These are phyloP conservation scores for Phenoliferia sp. DNA, from an alignment of 1,284 basidiomycete genomes.

Conservation along the genomic window DNA sequence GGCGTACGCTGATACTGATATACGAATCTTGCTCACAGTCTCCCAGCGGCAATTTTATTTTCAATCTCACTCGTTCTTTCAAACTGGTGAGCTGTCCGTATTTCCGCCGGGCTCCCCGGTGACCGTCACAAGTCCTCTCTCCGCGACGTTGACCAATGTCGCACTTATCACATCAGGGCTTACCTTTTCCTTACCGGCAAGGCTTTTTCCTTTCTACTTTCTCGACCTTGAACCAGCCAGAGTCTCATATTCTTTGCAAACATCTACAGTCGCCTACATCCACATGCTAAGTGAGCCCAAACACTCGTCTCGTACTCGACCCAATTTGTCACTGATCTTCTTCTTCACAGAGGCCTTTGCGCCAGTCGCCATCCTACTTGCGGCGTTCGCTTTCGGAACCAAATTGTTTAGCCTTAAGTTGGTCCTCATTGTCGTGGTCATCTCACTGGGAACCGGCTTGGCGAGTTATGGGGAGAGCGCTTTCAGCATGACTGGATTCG, in stretches of 20 bases:
- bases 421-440: constrained; percentile 19
- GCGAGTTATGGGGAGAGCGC: constrained; percentile 68
- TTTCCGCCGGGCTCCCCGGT: too few species aligned
- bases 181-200: neutral
- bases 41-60: constrained; percentile 90
- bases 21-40: constrained; percentile 66
- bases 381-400: constrained; percentile 84
- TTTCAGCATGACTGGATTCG: constrained; percentile 61
- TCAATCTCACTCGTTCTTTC: constrained; percentile 84
- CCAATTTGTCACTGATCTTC: constrained; percentile 20
- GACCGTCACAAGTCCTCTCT: constrained; percentile 12
- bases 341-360: constrained; percentile 67
- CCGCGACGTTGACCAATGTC: too few species aligned
- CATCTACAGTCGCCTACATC: constrained; percentile 69
- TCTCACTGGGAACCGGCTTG: constrained; percentile 28
- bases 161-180: too few species aligned
- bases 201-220: constrained; percentile 28
- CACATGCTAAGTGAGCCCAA: constrained; percentile 77
- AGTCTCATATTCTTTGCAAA: constrained; percentile 21
- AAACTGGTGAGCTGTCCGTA: constrained; percentile 58
- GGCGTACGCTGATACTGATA: constrained; percentile 44
- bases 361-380: constrained; percentile 89
- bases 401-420: constrained; percentile 65
- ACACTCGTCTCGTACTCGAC: neutral
- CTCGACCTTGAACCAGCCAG: too few species aligned